Evolutionary conservation across 371 early-diverging fungal genomes (phyloP).

Genomic region (Globomyces sp.): DNA sequence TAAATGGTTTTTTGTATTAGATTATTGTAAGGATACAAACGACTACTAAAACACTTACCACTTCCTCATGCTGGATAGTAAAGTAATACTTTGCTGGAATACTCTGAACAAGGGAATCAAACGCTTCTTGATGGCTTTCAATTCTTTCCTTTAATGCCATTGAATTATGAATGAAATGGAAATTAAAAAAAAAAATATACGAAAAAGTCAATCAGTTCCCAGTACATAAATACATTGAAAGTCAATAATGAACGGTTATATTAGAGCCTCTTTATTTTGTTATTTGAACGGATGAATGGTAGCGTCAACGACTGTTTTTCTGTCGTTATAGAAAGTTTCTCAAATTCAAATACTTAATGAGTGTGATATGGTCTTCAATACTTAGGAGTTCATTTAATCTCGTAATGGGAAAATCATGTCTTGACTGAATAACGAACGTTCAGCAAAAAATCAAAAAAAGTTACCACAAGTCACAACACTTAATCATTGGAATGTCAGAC

Average conservation of each 20-base stretch:
- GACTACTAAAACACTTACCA: background rate
- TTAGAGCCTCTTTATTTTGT: too few species aligned
- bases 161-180: background rate
- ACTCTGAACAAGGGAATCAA: constrained; percentile 65
- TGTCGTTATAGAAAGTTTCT: too few species aligned
- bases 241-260: background rate
- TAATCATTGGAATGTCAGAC: too few species aligned
- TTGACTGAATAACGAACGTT: too few species aligned
- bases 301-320: too few species aligned
- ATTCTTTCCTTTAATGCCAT: constrained; percentile 56
- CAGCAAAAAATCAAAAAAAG: too few species aligned
- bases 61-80: constrained; percentile 50
- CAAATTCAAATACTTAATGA: too few species aligned
- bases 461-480: too few species aligned
- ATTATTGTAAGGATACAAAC: constrained; percentile 1
- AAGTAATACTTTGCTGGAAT: constrained; percentile 76
- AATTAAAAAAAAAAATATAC: constrained; percentile 4
- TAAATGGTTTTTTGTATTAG: background rate
- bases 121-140: constrained; percentile 51
- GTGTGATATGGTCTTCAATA: too few species aligned
- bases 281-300: too few species aligned
- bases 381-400: too few species aligned
- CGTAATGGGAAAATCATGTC: too few species aligned
- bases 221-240: constrained; percentile 18
- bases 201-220: constrained; percentile 3